Evolutionary conservation across 2,329 filamentous ascomycete species (phyloP).

Genomic region (Fusarium sp.): DNA sequence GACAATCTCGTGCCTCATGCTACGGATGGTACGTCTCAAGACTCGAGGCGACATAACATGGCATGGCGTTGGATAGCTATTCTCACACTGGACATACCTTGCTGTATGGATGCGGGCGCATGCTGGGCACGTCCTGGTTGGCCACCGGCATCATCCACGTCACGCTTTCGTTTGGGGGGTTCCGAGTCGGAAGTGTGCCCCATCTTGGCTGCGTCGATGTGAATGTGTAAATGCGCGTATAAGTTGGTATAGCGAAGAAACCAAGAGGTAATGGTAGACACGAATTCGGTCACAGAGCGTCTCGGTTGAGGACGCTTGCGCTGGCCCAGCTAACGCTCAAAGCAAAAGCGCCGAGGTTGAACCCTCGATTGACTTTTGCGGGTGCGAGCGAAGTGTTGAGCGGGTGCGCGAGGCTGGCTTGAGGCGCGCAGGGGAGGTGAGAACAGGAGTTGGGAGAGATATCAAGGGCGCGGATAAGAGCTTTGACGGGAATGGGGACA

Average conservation of each 20-base stretch:
- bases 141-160: conserved; percentile 61
- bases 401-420: conserved; percentile 6
- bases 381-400: neutral
- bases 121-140: conserved; percentile 59
- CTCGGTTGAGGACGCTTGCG: conserved; percentile 18
- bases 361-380: conserved; percentile 16
- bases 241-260: neutral
- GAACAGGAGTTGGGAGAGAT: conserved; percentile 1
- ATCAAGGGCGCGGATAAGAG: conserved; percentile 28
- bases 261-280: conserved; percentile 4
- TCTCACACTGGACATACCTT: conserved; percentile 58
- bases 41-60: conserved; percentile 37
- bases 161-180: conserved; percentile 65
- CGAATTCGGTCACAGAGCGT: conserved; percentile 8
- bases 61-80: conserved; percentile 34
- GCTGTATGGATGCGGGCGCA: conserved; percentile 57
- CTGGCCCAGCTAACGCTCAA: conserved; percentile 14
- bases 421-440: conserved; percentile 8
- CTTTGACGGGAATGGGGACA: conserved; percentile 23
- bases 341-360: conserved; percentile 23
- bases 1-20: conserved; percentile 23
- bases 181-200: conserved; percentile 60
- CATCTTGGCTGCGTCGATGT: conserved; percentile 51
- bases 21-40: conserved; percentile 40
- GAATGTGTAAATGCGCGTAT: conserved; percentile 16